Percentiles rank a stretch among this genome's conserved stretches.
These are phyloP conservation scores for Cercospora sojina DNA, from an alignment of 2,329 filamentous ascomycete species.

Conservation along the genomic window DNA sequence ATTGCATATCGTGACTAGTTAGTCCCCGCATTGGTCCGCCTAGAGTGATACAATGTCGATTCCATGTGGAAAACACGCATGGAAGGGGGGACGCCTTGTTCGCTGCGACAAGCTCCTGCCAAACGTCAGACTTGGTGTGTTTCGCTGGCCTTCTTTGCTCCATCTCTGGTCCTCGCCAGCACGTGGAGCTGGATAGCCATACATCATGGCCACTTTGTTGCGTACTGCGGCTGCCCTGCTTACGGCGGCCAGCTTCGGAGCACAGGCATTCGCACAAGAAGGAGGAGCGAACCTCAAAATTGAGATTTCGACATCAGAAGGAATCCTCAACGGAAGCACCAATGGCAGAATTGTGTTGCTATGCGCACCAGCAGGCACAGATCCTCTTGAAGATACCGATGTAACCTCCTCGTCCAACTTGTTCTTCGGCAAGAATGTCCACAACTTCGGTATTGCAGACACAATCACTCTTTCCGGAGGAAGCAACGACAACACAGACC, in stretches of 20 bases:
- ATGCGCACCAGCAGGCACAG: constrained; percentile 38
- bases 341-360: constrained; percentile 39
- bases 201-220: background rate
- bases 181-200: background rate
- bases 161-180: background rate
- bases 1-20: background rate
- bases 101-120: background rate
- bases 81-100: background rate
- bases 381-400: constrained; percentile 41
- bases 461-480: constrained; percentile 35
- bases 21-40: background rate
- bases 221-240: background rate
- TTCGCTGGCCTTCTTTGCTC: background rate
- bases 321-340: constrained; percentile 32
- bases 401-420: constrained; percentile 38
- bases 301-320: constrained; percentile 33
- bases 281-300: constrained; percentile 17
- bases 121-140: background rate
- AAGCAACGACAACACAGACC: constrained; percentile 29
- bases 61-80: background rate
- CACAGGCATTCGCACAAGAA: background rate
- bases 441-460: constrained; percentile 31
- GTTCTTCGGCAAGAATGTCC: constrained; percentile 43
- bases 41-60: background rate
- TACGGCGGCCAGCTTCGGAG: background rate